Evolutionary conservation across 1,284 basidiomycete species (phyloP).

Genomic region (Trichosporon faecale): DNA sequence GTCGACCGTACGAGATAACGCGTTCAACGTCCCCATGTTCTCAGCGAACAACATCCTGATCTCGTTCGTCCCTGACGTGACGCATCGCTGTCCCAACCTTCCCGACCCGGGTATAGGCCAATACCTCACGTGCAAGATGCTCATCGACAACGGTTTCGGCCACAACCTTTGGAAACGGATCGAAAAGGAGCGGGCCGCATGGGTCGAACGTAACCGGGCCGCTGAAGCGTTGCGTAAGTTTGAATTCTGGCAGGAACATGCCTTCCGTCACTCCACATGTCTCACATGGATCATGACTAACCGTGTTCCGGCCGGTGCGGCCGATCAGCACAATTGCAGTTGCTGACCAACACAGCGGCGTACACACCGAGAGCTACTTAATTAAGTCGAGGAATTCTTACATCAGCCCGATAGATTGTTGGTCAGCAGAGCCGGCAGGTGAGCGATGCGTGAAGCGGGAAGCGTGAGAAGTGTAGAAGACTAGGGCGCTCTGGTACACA

Average conservation of each 20-base stretch:
- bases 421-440: neutral
- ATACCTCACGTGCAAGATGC: conserved; percentile 34
- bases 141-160: conserved; percentile 40
- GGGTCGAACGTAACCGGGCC: conserved; percentile 26
- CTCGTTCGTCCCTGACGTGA: conserved; percentile 36
- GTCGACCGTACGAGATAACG: conserved; percentile 25
- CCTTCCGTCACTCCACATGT: neutral
- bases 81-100: conserved; percentile 20
- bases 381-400: neutral
- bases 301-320: neutral
- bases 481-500: neutral
- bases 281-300: too few species aligned
- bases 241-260: neutral
- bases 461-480: neutral
- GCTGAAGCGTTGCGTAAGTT: conserved; percentile 44
- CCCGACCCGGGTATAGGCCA: conserved; percentile 40
- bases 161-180: conserved; percentile 47
- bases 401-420: neutral
- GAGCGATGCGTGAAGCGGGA: too few species aligned
- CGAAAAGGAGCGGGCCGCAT: conserved; percentile 39
- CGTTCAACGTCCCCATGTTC: conserved; percentile 46
- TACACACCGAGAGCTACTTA: neutral
- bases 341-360: neutral
- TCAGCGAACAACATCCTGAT: conserved; percentile 40
- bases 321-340: too few species aligned